Base-by-base conservation (phyloP, 2,329 filamentous ascomycete genomes). In the Parasarocladium wereldwijsianum region DNA sequence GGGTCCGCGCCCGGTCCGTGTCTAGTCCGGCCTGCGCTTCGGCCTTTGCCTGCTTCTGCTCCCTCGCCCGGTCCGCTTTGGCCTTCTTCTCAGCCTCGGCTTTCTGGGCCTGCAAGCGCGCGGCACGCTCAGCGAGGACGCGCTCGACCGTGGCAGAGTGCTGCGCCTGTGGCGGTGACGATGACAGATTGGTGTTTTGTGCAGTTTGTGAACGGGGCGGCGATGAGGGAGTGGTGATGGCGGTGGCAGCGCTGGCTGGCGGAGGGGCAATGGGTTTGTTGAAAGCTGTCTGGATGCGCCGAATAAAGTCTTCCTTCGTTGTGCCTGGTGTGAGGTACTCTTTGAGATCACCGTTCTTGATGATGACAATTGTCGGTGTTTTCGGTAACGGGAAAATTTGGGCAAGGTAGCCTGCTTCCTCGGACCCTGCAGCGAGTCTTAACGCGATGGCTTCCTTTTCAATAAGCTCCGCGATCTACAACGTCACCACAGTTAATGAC, bases 331-430 rank as follows among this genome's bases (percentile, higher is more conserved):
- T 62, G 8, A 93, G 64, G 47, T 86, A 85, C 49, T 87, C 77
- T 44, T 78, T 75, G 10, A 93, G 57, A 37, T 80, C 69, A 7
- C 79, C 83, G 51, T 84, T 79, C 45, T 76, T 72, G 41, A 93
- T 86, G 13, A 92, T 60, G 11, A 93, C 66, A 7, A 93, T 55
- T 2, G 79, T 79, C 0, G 87, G 86, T n/a, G 73, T 72, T 40
- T 72, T 72, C 1, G 71, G 67, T n/a, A 93, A 59, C 0, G 83
- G 81, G 43, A 83, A 92, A 43, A 93, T 81, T 26, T 82, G 81
- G 8, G 76, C 69, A 10, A 96, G 62, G 44, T 84, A 92, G 5
- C 70, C 74, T 8, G 84, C 84, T 57, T 93, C 85, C 39, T 79
- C 69, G 2, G 80, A 85, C 14, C 76, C 81, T 12, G 76, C 72